Evolutionary conservation across 176 grass and related monocot species (phyloP).

Genomic region (Hyparrhenia diplandra): DNA sequence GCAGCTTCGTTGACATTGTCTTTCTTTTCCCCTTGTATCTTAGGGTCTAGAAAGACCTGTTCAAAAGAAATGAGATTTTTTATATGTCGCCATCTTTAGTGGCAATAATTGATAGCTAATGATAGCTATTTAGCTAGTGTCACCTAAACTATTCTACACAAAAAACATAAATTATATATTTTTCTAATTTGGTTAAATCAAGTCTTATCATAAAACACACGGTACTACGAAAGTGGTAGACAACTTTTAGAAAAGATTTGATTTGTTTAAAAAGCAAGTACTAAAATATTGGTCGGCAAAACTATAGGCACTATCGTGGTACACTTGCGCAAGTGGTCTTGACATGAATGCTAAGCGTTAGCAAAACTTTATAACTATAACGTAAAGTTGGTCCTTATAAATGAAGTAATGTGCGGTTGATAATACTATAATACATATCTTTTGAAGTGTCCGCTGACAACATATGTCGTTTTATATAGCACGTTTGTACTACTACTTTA

Average conservation of each 20-base stretch:
- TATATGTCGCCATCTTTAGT: background rate
- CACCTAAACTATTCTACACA: background rate
- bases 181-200: background rate
- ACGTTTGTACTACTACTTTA: background rate
- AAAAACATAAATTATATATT: background rate
- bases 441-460: accelerated
- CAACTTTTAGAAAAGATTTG: background rate
- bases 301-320: accelerated
- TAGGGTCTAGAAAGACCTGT: background rate
- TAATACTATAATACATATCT: accelerated
- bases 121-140: background rate
- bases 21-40: background rate
- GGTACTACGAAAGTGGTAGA: background rate
- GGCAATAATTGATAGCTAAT: background rate
- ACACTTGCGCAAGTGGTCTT: background rate
- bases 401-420: background rate
- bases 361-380: background rate
- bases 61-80: background rate
- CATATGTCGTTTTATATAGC: background rate
- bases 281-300: background rate
- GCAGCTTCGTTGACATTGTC: background rate
- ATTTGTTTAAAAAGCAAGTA: background rate
- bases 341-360: background rate
- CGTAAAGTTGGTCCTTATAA: background rate
- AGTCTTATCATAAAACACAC: background rate